Evolutionary conservation across 1,139 yeast species (phyloP).

Genomic region (Ogataea hybrid): DNA sequence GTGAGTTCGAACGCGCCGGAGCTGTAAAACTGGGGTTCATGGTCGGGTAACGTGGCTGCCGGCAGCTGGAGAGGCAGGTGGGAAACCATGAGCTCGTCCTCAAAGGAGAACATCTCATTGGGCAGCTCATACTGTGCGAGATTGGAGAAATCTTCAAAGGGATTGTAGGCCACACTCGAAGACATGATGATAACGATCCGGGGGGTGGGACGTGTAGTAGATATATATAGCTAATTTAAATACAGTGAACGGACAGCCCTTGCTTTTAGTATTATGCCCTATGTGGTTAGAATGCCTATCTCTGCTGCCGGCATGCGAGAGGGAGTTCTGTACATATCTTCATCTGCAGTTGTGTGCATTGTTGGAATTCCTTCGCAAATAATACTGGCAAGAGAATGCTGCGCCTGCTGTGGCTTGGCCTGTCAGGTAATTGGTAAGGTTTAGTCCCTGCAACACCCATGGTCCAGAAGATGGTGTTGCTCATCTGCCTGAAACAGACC

Average conservation of each 20-base stretch:
- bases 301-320: conserved; percentile 3
- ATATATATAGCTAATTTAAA: conserved; percentile 1
- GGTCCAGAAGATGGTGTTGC: too few species aligned
- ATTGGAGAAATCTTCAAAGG: conserved; percentile 12
- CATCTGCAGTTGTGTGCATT: conserved; percentile 8
- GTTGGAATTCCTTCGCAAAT: conserved; percentile 10
- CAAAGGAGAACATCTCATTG: conserved; percentile 10
- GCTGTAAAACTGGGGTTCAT: conserved; percentile 11
- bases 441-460: too few species aligned
- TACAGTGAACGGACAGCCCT: not conserved
- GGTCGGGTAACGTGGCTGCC: conserved; percentile 3
- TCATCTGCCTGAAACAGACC: too few species aligned
- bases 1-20: conserved; percentile 4
- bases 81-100: conserved; percentile 11
- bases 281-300: conserved; percentile 11
- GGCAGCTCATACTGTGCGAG: conserved; percentile 8
- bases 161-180: conserved; percentile 14
- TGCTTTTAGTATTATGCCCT: conserved; percentile 7
- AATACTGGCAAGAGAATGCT: conserved; percentile 1
- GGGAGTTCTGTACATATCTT: conserved; percentile 6
- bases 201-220: not conserved
- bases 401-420: not conserved
- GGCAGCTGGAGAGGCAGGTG: conserved; percentile 3
- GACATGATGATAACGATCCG: conserved; percentile 3
- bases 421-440: not conserved